Conservation (phyloP, 371 early-diverging fungal species). For the Mucor indicus region DNA sequence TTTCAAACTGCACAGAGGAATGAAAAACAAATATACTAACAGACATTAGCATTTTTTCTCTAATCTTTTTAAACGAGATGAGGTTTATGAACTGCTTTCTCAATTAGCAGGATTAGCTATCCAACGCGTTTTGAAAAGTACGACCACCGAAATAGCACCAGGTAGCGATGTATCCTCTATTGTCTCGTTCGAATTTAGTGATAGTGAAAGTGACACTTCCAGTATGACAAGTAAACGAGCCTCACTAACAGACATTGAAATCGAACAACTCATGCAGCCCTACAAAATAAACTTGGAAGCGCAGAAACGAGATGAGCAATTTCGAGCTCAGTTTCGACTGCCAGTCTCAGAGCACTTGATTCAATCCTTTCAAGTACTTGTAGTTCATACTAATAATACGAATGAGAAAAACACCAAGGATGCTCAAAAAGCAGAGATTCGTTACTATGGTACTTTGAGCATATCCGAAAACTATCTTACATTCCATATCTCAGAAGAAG, state of each 20-base stretch:
- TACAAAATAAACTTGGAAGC: slow-evolving; percentile 59
- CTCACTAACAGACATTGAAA: background rate
- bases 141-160: slow-evolving; percentile 63
- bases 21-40: too few species aligned
- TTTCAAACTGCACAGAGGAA: too few species aligned
- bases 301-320: slow-evolving; percentile 75
- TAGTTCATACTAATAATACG: too few species aligned
- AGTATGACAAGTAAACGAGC: slow-evolving; percentile 36
- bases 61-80: slow-evolving; percentile 94
- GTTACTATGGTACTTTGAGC: too few species aligned
- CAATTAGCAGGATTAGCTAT: slow-evolving; percentile 85
- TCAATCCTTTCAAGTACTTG: too few species aligned
- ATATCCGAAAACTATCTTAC: too few species aligned
- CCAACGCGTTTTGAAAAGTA: slow-evolving; percentile 77
- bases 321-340: slow-evolving; percentile 68
- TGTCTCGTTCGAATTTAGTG: background rate
- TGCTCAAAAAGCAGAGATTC: too few species aligned
- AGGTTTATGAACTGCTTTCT: slow-evolving; percentile 82
- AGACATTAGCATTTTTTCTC: slow-evolving; percentile 73
- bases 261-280: too few species aligned
- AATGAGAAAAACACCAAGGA: too few species aligned
- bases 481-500: too few species aligned
- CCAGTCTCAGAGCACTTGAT: slow-evolving; percentile 61
- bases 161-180: slow-evolving; percentile 15
- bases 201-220: background rate